A percentile compares a stretch with the other conserved stretches of the same genome.
Evolutionary conservation across 176 grass and related monocot species (phyloP).

Genomic region (Aechmea fasciata): DNA sequence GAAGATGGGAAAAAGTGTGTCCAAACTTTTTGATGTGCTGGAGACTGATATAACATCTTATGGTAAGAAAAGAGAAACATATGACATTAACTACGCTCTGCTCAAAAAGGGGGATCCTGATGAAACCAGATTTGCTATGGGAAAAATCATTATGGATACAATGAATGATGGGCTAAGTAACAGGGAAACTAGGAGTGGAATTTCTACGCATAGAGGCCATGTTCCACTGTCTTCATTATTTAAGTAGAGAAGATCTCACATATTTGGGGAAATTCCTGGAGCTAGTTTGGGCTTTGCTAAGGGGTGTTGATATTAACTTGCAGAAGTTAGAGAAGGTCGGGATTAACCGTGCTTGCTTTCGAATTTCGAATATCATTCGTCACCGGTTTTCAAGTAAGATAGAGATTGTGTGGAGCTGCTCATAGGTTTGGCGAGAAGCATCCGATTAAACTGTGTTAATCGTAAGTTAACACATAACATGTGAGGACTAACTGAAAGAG

Average conservation of each 20-base stretch:
- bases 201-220: not conserved
- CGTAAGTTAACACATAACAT: not conserved
- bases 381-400: no score
- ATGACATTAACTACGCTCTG: constrained; percentile 47
- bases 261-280: not conserved
- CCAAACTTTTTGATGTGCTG: constrained; percentile 39
- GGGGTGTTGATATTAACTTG: no score
- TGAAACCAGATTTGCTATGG: constrained; percentile 64
- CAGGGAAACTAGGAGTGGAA: not conserved
- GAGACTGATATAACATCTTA: constrained; percentile 30
- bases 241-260: not conserved
- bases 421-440: not conserved
- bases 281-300: not conserved
- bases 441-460: not conserved
- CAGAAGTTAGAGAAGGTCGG: no score
- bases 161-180: constrained; percentile 13
- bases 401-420: not conserved
- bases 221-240: constrained; percentile 5
- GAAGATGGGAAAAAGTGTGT: constrained; percentile 30
- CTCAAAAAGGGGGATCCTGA: constrained; percentile 41
- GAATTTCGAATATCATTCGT: no score
- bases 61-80: constrained; percentile 22
- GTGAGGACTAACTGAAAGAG: not conserved
- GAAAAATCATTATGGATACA: constrained; percentile 72
- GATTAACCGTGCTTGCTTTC: no score